A percentile compares a stretch with the other conserved stretches of the same genome.
Evolutionary conservation across 129 eudicot species (phyloP).

Genomic region (Apium graveolens): DNA sequence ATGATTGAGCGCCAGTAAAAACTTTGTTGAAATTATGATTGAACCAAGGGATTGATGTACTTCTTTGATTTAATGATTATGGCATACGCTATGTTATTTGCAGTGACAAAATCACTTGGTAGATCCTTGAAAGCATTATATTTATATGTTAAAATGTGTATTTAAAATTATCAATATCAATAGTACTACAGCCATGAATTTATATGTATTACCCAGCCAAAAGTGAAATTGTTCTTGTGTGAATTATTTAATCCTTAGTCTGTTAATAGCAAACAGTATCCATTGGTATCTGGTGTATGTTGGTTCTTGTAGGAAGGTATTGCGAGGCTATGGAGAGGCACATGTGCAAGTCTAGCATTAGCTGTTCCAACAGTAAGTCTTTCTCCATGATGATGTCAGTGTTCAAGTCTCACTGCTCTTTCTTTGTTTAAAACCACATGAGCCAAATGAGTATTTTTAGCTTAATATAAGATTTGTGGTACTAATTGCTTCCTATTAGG

Average conservation of each 20-base stretch:
- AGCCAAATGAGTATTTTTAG: background rate
- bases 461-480: background rate
- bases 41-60: background rate
- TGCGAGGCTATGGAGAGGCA: conserved; percentile 80
- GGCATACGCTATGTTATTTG: background rate
- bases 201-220: background rate
- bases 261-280: background rate
- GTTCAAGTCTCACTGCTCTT: background rate
- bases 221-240: background rate
- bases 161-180: background rate
- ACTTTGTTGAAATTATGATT: background rate
- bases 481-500: conserved; percentile 33
- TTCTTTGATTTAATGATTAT: background rate
- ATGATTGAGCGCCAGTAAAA: too few relatives aligned
- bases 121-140: background rate
- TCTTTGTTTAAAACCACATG: background rate
- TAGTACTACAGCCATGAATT: background rate
- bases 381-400: background rate
- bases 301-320: conserved; percentile 65
- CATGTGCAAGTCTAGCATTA: conserved; percentile 84
- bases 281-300: conserved; percentile 2
- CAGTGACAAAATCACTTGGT: background rate
- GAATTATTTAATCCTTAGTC: background rate
- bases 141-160: background rate
- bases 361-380: conserved; percentile 72